These are phyloP conservation scores for Hymenoscyphus fructigenus DNA, from an alignment of 2,329 filamentous ascomycete genomes.

Conservation along the genomic window DNA sequence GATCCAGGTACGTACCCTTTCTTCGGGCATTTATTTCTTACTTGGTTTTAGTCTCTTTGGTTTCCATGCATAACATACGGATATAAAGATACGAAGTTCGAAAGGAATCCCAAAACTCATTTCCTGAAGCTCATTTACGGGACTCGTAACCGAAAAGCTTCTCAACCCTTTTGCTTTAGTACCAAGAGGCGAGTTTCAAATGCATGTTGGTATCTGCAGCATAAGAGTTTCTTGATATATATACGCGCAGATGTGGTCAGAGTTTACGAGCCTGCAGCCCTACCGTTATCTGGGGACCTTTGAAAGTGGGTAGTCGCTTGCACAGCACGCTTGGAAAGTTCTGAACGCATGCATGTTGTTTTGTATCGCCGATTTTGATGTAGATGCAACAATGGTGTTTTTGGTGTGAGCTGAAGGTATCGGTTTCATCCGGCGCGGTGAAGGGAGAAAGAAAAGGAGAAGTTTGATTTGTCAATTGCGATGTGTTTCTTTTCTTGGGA, in stretches of 20 bases:
- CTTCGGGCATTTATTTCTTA: not conserved
- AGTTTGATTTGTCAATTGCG: not conserved
- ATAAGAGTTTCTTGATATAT: not conserved
- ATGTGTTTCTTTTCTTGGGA: not conserved
- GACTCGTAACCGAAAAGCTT: not conserved
- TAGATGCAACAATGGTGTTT: not conserved
- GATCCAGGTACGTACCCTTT: too few relatives aligned
- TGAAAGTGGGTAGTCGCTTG: not conserved
- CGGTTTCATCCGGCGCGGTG: not conserved
- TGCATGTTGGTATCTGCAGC: not conserved
- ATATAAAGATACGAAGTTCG: not conserved
- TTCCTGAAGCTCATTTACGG: not conserved
- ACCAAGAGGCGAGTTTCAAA: not conserved
- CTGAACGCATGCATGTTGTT: not conserved
- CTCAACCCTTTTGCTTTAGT: not conserved
- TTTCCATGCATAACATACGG: not conserved
- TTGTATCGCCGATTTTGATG: not conserved
- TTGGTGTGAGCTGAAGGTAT: not conserved
- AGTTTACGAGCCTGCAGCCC: constrained; percentile 4
- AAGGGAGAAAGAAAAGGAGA: not conserved
- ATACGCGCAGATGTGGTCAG: not conserved
- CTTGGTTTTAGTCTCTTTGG: not conserved
- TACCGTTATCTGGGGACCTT: not conserved
- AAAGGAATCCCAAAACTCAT: not conserved
- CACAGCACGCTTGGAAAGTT: not conserved